Conservation (phyloP, 2,329 filamentous ascomycete genomes). For the Aaosphaeria arxii region DNA sequence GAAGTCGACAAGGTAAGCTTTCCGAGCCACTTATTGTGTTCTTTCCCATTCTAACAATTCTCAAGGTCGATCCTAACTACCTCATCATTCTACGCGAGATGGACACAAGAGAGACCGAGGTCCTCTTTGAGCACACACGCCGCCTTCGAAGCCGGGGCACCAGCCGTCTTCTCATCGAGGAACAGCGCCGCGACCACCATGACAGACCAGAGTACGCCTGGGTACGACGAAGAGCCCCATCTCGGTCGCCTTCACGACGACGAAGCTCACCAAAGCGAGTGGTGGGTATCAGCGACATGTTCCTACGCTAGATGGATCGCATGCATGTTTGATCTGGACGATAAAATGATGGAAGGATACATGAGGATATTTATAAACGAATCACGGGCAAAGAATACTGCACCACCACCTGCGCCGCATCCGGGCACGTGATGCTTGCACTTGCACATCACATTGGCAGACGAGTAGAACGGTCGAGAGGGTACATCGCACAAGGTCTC, state of each 20-base stretch:
- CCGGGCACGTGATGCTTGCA: too few relatives aligned
- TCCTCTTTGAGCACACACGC: slow-evolving; percentile 50
- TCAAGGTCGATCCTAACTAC: slow-evolving; percentile 43
- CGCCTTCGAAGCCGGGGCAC: slow-evolving; percentile 37
- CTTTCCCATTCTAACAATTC: slow-evolving; percentile 4
- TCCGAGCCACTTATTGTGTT: background rate
- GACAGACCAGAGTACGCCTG: slow-evolving; percentile 46
- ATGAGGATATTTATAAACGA: background rate
- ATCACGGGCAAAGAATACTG: background rate
- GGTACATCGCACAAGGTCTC: too few relatives aligned
- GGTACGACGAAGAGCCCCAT: slow-evolving; percentile 34
- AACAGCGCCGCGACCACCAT: slow-evolving; percentile 33
- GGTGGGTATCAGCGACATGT: slow-evolving; percentile 32
- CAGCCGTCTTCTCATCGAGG: slow-evolving; percentile 38
- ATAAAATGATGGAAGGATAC: background rate
- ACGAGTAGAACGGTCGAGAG: too few relatives aligned
- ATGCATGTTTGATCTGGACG: background rate
- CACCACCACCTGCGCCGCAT: too few relatives aligned
- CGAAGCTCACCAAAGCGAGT: slow-evolving; percentile 26
- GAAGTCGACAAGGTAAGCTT: slow-evolving; percentile 47
- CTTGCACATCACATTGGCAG: too few relatives aligned
- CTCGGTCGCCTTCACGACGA: slow-evolving; percentile 28
- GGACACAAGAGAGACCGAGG: slow-evolving; percentile 46
- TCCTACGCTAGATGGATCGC: slow-evolving; percentile 11
- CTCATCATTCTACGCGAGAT: slow-evolving; percentile 51